These are phyloP conservation scores for Pontederia paniculata DNA, from an alignment of 176 grass and related monocot species.

Conservation along the genomic window DNA sequence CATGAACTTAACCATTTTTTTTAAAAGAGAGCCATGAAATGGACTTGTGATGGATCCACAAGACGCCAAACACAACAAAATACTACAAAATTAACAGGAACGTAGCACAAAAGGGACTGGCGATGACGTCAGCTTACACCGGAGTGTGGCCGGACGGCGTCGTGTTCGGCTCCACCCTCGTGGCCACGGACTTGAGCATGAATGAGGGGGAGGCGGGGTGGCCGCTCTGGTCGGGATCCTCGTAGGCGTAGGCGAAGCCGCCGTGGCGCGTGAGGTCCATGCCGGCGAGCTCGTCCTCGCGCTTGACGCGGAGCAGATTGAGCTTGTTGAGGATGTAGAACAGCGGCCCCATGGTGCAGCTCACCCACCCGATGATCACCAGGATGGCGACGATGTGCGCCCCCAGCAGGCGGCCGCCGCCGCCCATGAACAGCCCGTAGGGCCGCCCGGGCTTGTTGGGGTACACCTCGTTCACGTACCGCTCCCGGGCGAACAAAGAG, in stretches of 20 bases:
- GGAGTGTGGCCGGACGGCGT: neutral
- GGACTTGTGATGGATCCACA: too few relatives aligned
- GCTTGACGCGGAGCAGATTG: constrained; percentile 56
- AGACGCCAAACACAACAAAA: too few relatives aligned
- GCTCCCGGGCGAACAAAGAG: constrained; percentile 48
- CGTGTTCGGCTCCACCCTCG: constrained; percentile 23
- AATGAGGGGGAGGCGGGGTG: neutral
- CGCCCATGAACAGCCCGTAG: constrained; percentile 91
- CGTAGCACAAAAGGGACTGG: neutral
- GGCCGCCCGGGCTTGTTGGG: constrained; percentile 24
- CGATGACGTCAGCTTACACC: neutral
- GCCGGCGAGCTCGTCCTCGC: constrained; percentile 70
- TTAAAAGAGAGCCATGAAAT: too few relatives aligned
- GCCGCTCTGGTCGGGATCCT: constrained; percentile 39
- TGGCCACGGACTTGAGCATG: neutral
- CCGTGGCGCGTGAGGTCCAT: constrained; percentile 82
- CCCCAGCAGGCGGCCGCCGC: constrained; percentile 56
- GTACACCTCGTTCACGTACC: constrained; percentile 82
- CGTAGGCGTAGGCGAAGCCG: constrained; percentile 63
- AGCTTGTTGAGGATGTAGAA: constrained; percentile 55
- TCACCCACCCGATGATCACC: constrained; percentile 65
- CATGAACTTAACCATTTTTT: too few relatives aligned
- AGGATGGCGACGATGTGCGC: constrained; percentile 71
- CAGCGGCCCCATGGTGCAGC: constrained; percentile 71
- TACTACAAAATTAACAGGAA: neutral